A percentile compares a stretch with the other conserved stretches of the same genome.
phyloP scores from a whole-genome alignment of 2,329 filamentous ascomycete species.

The Ceratocystis eucalypticola region DNA sequence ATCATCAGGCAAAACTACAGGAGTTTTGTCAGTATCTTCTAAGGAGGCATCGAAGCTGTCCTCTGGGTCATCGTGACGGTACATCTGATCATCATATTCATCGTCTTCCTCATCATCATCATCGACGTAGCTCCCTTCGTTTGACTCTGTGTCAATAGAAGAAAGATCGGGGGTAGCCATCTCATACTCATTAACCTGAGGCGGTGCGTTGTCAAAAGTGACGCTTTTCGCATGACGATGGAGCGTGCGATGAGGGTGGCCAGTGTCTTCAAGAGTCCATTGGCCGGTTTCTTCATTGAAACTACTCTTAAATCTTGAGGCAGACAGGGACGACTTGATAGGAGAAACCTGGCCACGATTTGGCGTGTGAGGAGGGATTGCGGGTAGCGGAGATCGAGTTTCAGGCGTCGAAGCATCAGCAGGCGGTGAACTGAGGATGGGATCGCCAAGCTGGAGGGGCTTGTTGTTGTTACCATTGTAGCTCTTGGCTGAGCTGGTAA shows the following conservation, averaged over 20 bases:
- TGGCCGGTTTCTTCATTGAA: slow-evolving; percentile 57
- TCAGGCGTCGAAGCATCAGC: slow-evolving; percentile 16
- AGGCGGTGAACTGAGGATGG: slow-evolving; percentile 12
- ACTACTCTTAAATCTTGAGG: slow-evolving; percentile 48
- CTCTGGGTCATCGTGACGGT: slow-evolving; percentile 35
- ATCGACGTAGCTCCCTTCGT: slow-evolving; percentile 86
- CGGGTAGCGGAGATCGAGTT: slow-evolving; percentile 19
- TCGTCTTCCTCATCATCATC: slow-evolving; percentile 62
- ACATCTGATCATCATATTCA: slow-evolving; percentile 52
- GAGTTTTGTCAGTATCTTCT: slow-evolving; percentile 92
- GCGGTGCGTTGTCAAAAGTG: slow-evolving; percentile 86
- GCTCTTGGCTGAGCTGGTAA: slow-evolving; percentile 2
- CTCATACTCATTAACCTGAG: slow-evolving; percentile 94
- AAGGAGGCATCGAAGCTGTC: slow-evolving; percentile 94
- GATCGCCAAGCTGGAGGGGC: slow-evolving; percentile 5
- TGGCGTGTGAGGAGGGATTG: slow-evolving; percentile 35
- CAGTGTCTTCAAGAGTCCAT: slow-evolving; percentile 52
- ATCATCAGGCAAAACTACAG: slow-evolving; percentile 92
- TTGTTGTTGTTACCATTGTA: background rate
- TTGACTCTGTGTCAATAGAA: slow-evolving; percentile 74
- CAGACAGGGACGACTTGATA: slow-evolving; percentile 76
- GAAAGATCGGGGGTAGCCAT: slow-evolving; percentile 96
- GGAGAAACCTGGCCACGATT: slow-evolving; percentile 65
- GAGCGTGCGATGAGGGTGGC: slow-evolving; percentile 51
- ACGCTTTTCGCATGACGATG: slow-evolving; percentile 91